Conservation (phyloP, 2,329 filamentous ascomycete species). For the Aspergillus clavatus region DNA sequence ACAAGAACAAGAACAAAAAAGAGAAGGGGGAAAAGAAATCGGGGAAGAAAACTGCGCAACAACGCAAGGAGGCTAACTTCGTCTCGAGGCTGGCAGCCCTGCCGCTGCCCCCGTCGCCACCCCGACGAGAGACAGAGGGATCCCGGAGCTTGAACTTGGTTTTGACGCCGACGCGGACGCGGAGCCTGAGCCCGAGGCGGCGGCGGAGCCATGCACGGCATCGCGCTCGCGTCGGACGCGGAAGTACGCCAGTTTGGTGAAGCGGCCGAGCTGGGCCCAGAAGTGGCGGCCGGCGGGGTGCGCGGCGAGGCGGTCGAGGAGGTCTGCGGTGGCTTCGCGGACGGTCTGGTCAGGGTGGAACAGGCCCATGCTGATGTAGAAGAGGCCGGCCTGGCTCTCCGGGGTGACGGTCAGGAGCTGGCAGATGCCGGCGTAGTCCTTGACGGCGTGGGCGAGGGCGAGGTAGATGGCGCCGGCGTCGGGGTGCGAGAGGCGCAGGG, state of each 20-base stretch:
- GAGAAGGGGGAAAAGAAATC: too few relatives aligned
- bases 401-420: slow-evolving; percentile 77
- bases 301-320: slow-evolving; percentile 75
- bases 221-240: slow-evolving; percentile 65
- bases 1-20: too few relatives aligned
- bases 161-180: too few relatives aligned
- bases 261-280: slow-evolving; percentile 80
- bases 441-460: slow-evolving; percentile 68
- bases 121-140: slow-evolving; percentile 34
- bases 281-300: slow-evolving; percentile 92
- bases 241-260: slow-evolving; percentile 80
- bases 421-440: slow-evolving; percentile 78
- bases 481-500: slow-evolving; percentile 68
- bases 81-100: too few relatives aligned
- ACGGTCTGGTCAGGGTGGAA: slow-evolving; percentile 86
- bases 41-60: too few relatives aligned
- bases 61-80: too few relatives aligned
- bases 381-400: slow-evolving; percentile 80
- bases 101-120: slow-evolving; percentile 34
- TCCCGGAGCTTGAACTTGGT: slow-evolving; percentile 22
- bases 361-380: slow-evolving; percentile 83
- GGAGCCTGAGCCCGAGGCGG: too few relatives aligned
- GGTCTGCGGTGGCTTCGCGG: slow-evolving; percentile 67
- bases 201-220: slow-evolving; percentile 21
- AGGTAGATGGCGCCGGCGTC: slow-evolving; percentile 83